Conservation (phyloP, 2,329 filamentous ascomycete genomes). For the Colletotrichum scovillei region DNA sequence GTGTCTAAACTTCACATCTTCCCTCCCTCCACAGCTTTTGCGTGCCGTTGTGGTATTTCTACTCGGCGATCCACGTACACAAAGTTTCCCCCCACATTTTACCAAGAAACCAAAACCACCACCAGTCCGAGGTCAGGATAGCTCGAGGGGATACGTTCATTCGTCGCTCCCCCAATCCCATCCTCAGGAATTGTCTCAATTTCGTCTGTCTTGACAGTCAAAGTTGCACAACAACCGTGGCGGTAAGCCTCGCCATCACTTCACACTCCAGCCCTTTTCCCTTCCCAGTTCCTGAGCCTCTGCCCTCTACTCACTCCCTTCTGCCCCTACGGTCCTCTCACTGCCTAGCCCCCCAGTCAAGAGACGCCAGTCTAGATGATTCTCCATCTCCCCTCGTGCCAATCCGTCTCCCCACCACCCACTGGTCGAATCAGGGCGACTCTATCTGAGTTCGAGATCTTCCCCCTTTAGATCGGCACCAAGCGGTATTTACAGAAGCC, state of each 20-base stretch:
- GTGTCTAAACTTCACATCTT: conserved; percentile 39
- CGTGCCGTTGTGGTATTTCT: conserved; percentile 51
- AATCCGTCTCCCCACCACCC: conserved; percentile 35
- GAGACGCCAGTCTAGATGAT: conserved; percentile 10
- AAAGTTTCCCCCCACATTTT: conserved; percentile 54
- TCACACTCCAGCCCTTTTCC: neutral
- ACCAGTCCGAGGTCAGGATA: conserved; percentile 48
- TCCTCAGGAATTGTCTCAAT: conserved; percentile 61
- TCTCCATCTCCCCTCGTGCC: conserved; percentile 41
- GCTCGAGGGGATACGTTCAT: conserved; percentile 71
- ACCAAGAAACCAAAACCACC: conserved; percentile 19
- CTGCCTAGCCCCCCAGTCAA: conserved; percentile 18
- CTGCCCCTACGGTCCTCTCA: conserved; percentile 37
- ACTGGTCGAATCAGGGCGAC: conserved; percentile 37
- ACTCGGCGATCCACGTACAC: conserved; percentile 40
- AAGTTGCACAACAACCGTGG: conserved; percentile 52
- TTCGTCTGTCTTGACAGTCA: conserved; percentile 54
- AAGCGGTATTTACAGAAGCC: conserved; percentile 36
- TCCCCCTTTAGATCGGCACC: conserved; percentile 32
- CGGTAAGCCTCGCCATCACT: conserved; percentile 59
- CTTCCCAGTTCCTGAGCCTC: neutral
- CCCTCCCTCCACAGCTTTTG: conserved; percentile 52
- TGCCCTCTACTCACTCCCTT: conserved; percentile 40
- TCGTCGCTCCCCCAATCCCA: conserved; percentile 67
- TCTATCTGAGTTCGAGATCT: conserved; percentile 11